Conservation (phyloP, 192 early-diverging fungal species). For the Chytriomyces sp. region DNA sequence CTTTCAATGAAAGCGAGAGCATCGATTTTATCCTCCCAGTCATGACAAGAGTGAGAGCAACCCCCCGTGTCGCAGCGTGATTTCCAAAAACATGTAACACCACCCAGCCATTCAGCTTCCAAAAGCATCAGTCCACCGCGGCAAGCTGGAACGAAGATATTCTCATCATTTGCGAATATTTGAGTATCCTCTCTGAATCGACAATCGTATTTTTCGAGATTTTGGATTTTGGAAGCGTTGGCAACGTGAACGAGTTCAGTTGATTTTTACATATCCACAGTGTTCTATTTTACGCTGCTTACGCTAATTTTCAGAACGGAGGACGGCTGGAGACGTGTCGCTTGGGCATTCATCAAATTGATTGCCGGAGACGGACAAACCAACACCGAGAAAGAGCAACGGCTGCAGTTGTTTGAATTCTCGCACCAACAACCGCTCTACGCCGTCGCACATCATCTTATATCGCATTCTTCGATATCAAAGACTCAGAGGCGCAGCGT, state of each 20-base stretch:
- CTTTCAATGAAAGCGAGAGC: constrained; percentile 34
- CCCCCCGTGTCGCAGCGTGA: background rate
- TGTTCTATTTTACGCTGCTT: background rate
- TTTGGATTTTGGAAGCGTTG: constrained; percentile 46
- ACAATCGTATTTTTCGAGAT: constrained; percentile 56
- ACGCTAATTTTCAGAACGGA: background rate
- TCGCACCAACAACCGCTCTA: constrained; percentile 25
- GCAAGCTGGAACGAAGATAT: constrained; percentile 57
- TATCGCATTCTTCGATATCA: background rate
- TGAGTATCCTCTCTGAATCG: constrained; percentile 38
- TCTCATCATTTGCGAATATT: constrained; percentile 50
- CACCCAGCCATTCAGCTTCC: constrained; percentile 50
- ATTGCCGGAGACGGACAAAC: constrained; percentile 31
- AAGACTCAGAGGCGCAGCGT: no score
- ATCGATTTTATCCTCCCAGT: constrained; percentile 50
- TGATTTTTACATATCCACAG: background rate
- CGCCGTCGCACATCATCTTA: constrained; percentile 3
- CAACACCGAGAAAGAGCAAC: constrained; percentile 44
- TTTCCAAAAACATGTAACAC: constrained; percentile 6
- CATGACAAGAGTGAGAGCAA: constrained; percentile 45
- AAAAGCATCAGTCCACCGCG: constrained; percentile 40
- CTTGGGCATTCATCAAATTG: constrained; percentile 59
- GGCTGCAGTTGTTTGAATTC: constrained; percentile 58
- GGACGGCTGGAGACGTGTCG: constrained; percentile 55
- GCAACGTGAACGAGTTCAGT: constrained; percentile 19